phyloP scores from a whole-genome alignment of 805 yeast species.

The Ogataea degrootiae region DNA sequence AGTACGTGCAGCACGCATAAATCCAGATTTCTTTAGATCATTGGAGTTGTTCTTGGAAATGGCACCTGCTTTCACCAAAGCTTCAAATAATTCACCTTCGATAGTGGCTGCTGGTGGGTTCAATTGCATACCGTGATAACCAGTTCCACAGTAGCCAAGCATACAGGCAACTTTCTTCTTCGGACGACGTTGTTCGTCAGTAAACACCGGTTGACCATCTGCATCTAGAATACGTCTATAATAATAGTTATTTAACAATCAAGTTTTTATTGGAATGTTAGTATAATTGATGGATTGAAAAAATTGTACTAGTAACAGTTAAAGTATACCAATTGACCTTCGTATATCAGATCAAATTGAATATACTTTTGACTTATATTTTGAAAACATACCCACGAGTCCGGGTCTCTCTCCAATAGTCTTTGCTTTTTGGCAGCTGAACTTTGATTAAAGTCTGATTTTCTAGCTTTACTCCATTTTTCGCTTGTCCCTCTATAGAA shows the following conservation, averaged over 20 bases:
- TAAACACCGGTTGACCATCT: conserved; percentile 54
- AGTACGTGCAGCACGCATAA: conserved; percentile 83
- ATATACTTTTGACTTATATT: background rate
- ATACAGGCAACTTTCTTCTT: conserved; percentile 86
- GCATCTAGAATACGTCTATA: conserved; percentile 48
- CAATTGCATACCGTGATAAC: conserved; percentile 93
- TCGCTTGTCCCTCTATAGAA: conserved; percentile 5
- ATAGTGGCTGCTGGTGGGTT: conserved; percentile 87
- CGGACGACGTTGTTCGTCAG: conserved; percentile 60
- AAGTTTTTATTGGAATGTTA: background rate
- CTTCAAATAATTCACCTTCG: conserved; percentile 82
- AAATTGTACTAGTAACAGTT: too few relatives aligned
- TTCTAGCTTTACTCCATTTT: conserved; percentile 23
- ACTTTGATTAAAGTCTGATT: conserved; percentile 23
- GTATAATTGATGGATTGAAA: too few relatives aligned
- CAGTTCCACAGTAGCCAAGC: conserved; percentile 94
- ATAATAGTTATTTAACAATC: conserved; percentile 1
- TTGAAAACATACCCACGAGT: conserved; percentile 54
- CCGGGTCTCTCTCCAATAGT: conserved; percentile 28
- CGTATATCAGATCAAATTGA: too few relatives aligned
- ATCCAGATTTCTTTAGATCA: conserved; percentile 82
- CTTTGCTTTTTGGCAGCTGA: conserved; percentile 27
- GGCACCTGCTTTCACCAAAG: conserved; percentile 84
- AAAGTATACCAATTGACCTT: too few relatives aligned
- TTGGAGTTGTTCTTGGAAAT: conserved; percentile 80